Base-by-base conservation (phyloP, 345 rosid species). In the Hibiscus syriacus region DNA sequence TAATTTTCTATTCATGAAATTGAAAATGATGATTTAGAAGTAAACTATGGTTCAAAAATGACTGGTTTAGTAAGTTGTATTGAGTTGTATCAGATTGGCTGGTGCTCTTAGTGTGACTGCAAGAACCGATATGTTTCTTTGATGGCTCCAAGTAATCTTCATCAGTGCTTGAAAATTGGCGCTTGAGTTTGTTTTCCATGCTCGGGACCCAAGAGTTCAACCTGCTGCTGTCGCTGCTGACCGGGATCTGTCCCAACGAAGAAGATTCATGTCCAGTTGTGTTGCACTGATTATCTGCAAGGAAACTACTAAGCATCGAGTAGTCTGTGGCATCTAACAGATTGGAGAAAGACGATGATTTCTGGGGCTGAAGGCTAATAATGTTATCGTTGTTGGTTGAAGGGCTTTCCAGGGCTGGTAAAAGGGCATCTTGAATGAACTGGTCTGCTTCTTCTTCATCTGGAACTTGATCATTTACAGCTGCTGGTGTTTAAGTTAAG, bases 251-350 rank as follows among this genome's bases (percentile, higher is more conserved):
- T n/a, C 48, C 66, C 62, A 67, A 55, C 1, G 80, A 20, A 25
- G 32, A 19, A 72, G 80, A 58, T 1, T 81, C 85, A 8, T 73
- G 60, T 27, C 78, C 89, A 2, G 60, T 34, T 14, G 75, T 52
- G 32, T 68, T 74, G 32, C 70, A 75, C 5, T 64, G 83, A 58
- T 74, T 84, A 53, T 93, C 99, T 11, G 84, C 74, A 0, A 90
- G 78, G 55, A 91, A 56, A 57, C 77, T 86, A 34, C 86, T 72
- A 41, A 87, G 76, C 58, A 91, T 14, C 8, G 89, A 72, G 76
- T 80, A 85, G 79, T 94, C 99, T 81, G 78, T 66, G 55, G 92
- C 85, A 39, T 91, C 96, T 1, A 94, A 19, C 52, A 91, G 70
- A 81, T 86, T 89, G 16, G 96, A 84, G 81, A 91, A 86, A 6